Conservation (phyloP, 345 rosid species). For the Sisymbrium irio region DNA sequence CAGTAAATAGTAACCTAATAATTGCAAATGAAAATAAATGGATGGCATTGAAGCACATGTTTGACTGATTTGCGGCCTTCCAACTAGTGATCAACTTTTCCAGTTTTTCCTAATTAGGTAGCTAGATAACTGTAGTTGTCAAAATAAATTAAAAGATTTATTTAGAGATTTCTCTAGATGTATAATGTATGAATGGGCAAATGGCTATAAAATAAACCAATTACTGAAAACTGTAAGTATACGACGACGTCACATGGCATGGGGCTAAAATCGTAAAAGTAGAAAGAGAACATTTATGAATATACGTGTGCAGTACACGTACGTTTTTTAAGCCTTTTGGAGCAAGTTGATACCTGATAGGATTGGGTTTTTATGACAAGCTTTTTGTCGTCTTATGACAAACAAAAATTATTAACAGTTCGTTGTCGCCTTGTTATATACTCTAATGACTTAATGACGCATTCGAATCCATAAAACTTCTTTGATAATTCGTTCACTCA, state of each 20-base stretch:
- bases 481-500: background rate
- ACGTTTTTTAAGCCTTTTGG: background rate
- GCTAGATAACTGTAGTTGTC: background rate
- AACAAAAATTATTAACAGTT: background rate
- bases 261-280: background rate
- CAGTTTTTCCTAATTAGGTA: background rate
- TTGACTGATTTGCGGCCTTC: background rate
- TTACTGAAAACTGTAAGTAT: background rate
- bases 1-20: background rate
- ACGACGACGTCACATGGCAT: background rate
- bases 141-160: background rate
- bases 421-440: background rate
- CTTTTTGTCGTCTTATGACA: conserved; percentile 10
- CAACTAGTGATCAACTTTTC: background rate
- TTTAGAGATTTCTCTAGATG: background rate
- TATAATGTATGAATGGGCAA: too few species aligned
- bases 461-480: background rate
- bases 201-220: too few species aligned
- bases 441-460: background rate
- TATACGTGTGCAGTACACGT: conserved; percentile 6
- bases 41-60: background rate
- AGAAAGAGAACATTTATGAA: background rate
- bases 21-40: background rate
- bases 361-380: background rate
- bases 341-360: conserved; percentile 2